Evolutionary conservation across 1,284 basidiomycete species (phyloP).

Genomic region (Fomitopsis palustris): DNA sequence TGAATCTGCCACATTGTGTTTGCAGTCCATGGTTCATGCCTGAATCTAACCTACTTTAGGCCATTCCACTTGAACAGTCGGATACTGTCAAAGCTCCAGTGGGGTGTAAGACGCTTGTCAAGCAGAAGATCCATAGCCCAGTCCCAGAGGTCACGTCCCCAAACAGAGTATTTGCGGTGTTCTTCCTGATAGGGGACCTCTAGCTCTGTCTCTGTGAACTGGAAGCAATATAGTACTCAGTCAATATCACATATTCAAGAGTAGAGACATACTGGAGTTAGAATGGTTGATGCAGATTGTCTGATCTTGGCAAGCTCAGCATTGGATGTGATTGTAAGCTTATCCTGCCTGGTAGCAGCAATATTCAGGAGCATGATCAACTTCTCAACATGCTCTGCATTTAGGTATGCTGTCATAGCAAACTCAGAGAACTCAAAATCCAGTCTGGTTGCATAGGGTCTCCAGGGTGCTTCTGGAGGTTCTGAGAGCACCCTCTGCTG

Average conservation of each 20-base stretch:
- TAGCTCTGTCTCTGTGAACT: conserved; percentile 14
- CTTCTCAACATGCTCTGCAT: conserved; percentile 11
- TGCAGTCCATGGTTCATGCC: conserved; percentile 29
- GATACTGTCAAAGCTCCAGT: conserved; percentile 27
- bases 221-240: not conserved
- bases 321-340: conserved; percentile 7
- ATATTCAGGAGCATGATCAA: conserved; percentile 16
- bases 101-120: conserved; percentile 18
- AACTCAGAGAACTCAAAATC: conserved; percentile 28
- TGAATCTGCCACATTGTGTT: conserved; percentile 27
- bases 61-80: conserved; percentile 21
- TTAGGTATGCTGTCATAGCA: conserved; percentile 17
- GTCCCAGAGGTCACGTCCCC: conserved; percentile 19
- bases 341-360: not conserved
- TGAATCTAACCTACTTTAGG: conserved; percentile 17
- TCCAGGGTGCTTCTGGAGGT: too few species aligned
- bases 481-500: too few species aligned
- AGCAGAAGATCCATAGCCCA: conserved; percentile 22
- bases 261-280: conserved; percentile 9
- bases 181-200: conserved; percentile 29
- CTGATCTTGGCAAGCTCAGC: conserved; percentile 8
- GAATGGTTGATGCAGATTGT: conserved; percentile 1
- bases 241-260: not conserved
- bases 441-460: conserved; percentile 4
- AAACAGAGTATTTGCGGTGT: conserved; percentile 12